Evolutionary conservation across 768 basidiomycete species (phyloP).

Genomic region (Lactifluus subvellereus): DNA sequence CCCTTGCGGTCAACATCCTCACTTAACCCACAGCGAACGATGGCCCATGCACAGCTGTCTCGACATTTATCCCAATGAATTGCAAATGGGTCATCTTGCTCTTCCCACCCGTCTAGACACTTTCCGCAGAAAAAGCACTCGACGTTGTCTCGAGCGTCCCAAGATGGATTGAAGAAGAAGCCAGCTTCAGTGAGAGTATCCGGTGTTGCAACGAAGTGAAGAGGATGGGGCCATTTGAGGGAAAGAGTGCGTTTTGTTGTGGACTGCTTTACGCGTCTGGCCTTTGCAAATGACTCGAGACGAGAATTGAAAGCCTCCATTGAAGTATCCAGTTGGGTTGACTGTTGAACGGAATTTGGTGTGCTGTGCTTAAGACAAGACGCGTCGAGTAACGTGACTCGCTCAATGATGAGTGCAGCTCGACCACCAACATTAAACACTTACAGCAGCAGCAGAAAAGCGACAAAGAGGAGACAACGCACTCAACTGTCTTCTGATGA

Average conservation of each 20-base stretch:
- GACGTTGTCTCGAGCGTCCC: constrained; percentile 66
- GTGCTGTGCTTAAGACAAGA: neutral
- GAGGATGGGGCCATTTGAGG: constrained; percentile 76
- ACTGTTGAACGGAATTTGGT: too few species aligned
- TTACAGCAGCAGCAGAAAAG: constrained; percentile 8
- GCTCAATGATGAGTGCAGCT: constrained; percentile 1
- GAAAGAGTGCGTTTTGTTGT: constrained; percentile 39
- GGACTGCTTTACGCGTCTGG: constrained; percentile 54
- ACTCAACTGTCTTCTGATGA: neutral
- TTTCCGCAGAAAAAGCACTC: constrained; percentile 83
- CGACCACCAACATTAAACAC: constrained; percentile 4
- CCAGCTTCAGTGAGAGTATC: constrained; percentile 79
- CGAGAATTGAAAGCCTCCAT: constrained; percentile 33
- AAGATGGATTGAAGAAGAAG: constrained; percentile 74
- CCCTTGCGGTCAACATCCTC: constrained; percentile 53
- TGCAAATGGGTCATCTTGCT: constrained; percentile 76
- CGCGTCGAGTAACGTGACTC: constrained; percentile 16
- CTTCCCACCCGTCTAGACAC: constrained; percentile 79
- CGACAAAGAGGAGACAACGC: constrained; percentile 7
- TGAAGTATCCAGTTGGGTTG: neutral
- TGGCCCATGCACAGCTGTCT: constrained; percentile 72
- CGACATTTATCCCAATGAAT: constrained; percentile 74
- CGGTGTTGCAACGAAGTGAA: constrained; percentile 61
- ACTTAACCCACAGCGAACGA: constrained; percentile 63
- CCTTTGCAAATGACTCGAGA: constrained; percentile 61